Percentiles rank a stretch among this genome's conserved stretches.
Conservation (phyloP, 2,329 filamentous ascomycete species). For the Aspergillus japonicus region DNA sequence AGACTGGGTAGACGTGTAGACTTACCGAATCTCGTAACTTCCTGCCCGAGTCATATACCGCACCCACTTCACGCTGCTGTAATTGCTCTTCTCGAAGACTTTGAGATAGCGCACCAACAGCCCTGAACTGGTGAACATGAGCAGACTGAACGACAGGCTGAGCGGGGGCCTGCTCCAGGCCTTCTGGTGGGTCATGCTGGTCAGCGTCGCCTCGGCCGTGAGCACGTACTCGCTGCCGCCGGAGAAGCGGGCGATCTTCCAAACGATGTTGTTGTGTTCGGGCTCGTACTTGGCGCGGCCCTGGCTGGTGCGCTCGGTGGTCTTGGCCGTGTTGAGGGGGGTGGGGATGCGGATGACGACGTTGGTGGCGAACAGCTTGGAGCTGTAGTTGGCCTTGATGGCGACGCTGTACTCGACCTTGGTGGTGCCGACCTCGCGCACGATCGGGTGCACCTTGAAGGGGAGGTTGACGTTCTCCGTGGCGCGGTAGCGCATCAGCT, state of each 20-base stretch:
- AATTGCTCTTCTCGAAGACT: conserved; percentile 99
- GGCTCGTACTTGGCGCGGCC: conserved; percentile 99
- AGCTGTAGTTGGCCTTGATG: conserved; percentile 93
- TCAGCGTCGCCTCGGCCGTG: conserved; percentile 87
- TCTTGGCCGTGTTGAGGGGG: conserved; percentile 91
- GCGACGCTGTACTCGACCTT: conserved; percentile 99
- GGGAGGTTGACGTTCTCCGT: conserved; percentile 98
- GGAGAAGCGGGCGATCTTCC: conserved; percentile 98
- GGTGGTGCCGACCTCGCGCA: conserved; percentile 93
- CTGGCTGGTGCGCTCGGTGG: conserved; percentile 87
- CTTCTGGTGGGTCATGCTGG: conserved; percentile 97
- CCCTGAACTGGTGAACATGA: conserved; percentile 98
- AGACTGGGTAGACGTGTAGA: not conserved
- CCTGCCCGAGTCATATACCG: conserved; percentile 97
- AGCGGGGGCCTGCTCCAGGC: conserved; percentile 93
- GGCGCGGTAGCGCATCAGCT: conserved; percentile 96
- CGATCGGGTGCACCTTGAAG: conserved; percentile 98
- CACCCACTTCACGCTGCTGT: conserved; percentile 98
- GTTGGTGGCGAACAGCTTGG: conserved; percentile 95
- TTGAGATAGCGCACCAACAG: conserved; percentile 91
- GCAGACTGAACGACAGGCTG: conserved; percentile 84
- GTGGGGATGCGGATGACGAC: conserved; percentile 93
- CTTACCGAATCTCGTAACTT: conserved; percentile 90
- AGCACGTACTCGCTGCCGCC: conserved; percentile 97
- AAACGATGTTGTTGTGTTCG: conserved; percentile 95